These are phyloP conservation scores for Aspergillus sclerotialis DNA, from an alignment of 2,329 filamentous ascomycete genomes.

Conservation along the genomic window DNA sequence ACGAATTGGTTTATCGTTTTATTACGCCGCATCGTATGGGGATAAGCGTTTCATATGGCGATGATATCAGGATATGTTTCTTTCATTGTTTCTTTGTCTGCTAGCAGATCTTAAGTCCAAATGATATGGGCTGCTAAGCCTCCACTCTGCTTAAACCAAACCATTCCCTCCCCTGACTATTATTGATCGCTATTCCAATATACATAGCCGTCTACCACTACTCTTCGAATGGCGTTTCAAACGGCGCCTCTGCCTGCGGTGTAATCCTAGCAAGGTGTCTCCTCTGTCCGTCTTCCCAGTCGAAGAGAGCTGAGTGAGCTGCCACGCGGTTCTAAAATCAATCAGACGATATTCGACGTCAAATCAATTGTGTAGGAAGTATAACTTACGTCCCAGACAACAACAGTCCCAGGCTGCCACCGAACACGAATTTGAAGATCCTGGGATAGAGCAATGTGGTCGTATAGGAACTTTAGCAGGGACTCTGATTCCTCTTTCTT, in stretches of 20 bases:
- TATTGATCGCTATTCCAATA: slow-evolving; percentile 1
- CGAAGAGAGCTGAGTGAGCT: slow-evolving; percentile 69
- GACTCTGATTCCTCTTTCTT: slow-evolving; percentile 83
- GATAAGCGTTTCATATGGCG: too few relatives aligned
- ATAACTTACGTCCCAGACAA: slow-evolving; percentile 65
- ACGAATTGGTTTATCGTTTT: too few relatives aligned
- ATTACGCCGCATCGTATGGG: too few relatives aligned
- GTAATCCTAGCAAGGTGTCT: slow-evolving; percentile 76
- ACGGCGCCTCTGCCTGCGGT: slow-evolving; percentile 72
- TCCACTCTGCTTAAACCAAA: too few relatives aligned
- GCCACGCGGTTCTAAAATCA: slow-evolving; percentile 60
- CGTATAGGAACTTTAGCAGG: slow-evolving; percentile 68
- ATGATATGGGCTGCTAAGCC: too few relatives aligned
- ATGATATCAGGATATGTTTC: too few relatives aligned
- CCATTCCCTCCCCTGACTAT: too few relatives aligned
- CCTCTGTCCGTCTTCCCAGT: slow-evolving; percentile 73
- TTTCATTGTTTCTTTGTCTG: too few relatives aligned
- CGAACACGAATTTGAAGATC: slow-evolving; percentile 69
- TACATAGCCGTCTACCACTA: slow-evolving; percentile 8
- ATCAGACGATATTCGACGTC: slow-evolving; percentile 5
- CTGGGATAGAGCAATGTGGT: slow-evolving; percentile 64
- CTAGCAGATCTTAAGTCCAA: background rate
- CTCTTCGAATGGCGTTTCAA: slow-evolving; percentile 56
- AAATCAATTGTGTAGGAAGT: background rate
- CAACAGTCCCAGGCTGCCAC: slow-evolving; percentile 73